These are phyloP conservation scores for Macroventuria anomochaeta DNA, from an alignment of 2,329 filamentous ascomycete genomes.

Conservation along the genomic window DNA sequence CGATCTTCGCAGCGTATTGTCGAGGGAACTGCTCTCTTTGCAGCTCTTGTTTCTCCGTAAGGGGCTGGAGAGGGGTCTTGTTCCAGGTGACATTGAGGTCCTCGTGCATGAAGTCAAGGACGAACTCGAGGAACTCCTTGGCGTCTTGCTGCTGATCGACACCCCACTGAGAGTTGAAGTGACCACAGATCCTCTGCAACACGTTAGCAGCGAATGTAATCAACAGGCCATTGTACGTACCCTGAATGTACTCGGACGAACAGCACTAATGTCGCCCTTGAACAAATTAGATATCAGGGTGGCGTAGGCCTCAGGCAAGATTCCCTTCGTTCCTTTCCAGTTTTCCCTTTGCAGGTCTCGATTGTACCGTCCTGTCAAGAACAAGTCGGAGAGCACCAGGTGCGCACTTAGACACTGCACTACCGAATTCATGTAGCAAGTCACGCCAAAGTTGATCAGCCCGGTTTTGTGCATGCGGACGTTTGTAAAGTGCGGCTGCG, in stretches of 20 bases:
- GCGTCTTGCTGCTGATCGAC: constrained; percentile 85
- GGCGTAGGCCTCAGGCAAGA: constrained; percentile 67
- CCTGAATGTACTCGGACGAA: constrained; percentile 56
- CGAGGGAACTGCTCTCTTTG: constrained; percentile 66
- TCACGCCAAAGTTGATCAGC: constrained; percentile 78
- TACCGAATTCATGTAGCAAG: constrained; percentile 92
- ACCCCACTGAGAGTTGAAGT: constrained; percentile 71
- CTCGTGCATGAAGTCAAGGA: constrained; percentile 81
- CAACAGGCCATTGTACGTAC: constrained; percentile 29
- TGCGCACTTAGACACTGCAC: constrained; percentile 84
- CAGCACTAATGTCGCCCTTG: constrained; percentile 62
- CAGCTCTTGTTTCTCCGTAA: constrained; percentile 67
- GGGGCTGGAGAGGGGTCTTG: constrained; percentile 61
- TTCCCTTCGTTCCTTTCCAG: constrained; percentile 71
- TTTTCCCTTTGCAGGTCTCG: constrained; percentile 64
- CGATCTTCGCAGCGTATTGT: constrained; percentile 70
- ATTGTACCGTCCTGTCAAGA: constrained; percentile 66
- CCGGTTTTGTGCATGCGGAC: constrained; percentile 70
- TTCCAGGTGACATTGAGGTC: constrained; percentile 79
- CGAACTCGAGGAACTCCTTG: constrained; percentile 85
- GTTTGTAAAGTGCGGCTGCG: constrained; percentile 52
- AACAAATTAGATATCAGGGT: constrained; percentile 67
- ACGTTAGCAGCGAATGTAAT: constrained; percentile 22
- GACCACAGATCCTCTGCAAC: constrained; percentile 63
- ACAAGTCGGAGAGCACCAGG: constrained; percentile 66